A percentile compares a stretch with the other conserved stretches of the same genome.
Conservation (phyloP, 1,284 basidiomycete species). For the Volvariella surrecta region DNA sequence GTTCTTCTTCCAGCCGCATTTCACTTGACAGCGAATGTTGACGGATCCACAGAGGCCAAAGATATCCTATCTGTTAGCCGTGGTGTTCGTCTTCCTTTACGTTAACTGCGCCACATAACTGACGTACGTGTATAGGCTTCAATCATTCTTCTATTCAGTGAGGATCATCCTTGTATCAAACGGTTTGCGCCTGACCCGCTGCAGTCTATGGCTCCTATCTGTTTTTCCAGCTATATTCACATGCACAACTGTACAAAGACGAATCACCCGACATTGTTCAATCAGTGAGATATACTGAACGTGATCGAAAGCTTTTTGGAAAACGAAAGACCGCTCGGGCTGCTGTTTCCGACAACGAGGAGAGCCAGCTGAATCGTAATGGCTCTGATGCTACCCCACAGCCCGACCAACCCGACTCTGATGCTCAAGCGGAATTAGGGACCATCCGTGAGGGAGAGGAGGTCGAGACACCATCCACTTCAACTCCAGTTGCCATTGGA, state of each 20-base stretch:
- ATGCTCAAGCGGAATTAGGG: constrained; percentile 7
- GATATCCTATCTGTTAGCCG: constrained; percentile 71
- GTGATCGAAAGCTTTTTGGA: constrained; percentile 13
- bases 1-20: constrained; percentile 75
- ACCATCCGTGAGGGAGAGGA: constrained; percentile 27
- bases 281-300: constrained; percentile 29
- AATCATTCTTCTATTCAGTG: constrained; percentile 74
- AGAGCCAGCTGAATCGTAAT: constrained; percentile 1
- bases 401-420: constrained; percentile 8
- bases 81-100: constrained; percentile 43
- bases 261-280: constrained; percentile 26
- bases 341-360: background rate
- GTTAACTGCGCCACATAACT: background rate
- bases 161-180: constrained; percentile 16
- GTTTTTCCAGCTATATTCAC: constrained; percentile 82
- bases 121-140: constrained; percentile 44
- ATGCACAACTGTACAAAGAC: constrained; percentile 66
- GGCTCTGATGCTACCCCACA: background rate
- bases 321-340: constrained; percentile 3
- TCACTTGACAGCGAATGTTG: constrained; percentile 25
- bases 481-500: constrained; percentile 37
- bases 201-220: constrained; percentile 68
- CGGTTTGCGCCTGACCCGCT: constrained; percentile 4
- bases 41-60: constrained; percentile 19
- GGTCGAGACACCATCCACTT: constrained; percentile 50